A percentile compares a stretch with the other conserved stretches of the same genome.
These are phyloP conservation scores for Zymoseptoria tritici DNA, from an alignment of 2,329 filamentous ascomycete genomes.

Conservation along the genomic window DNA sequence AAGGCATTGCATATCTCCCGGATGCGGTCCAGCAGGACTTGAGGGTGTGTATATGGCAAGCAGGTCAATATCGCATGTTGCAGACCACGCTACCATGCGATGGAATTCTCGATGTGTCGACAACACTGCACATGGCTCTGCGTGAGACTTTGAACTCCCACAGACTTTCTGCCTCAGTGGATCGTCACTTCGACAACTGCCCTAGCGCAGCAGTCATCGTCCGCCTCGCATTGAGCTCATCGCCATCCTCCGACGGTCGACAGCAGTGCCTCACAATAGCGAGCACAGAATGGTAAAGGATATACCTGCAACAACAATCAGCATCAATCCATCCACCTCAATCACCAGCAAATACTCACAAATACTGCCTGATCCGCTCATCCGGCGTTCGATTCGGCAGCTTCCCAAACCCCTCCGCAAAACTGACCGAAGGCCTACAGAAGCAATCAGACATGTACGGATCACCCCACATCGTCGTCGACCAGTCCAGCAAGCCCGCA, in stretches of 20 bases:
- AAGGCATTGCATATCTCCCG: no score
- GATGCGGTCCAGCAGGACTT: no score
- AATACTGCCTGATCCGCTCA: constrained; percentile 32
- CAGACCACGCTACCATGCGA: no score
- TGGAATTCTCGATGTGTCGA: no score
- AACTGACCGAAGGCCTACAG: constrained; percentile 33
- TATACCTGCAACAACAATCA: constrained; percentile 32
- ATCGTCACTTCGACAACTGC: constrained; percentile 6
- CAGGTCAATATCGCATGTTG: no score
- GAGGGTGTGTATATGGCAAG: no score
- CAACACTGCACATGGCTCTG: no score
- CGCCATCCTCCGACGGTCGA: constrained; percentile 33
- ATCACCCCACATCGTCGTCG: constrained; percentile 51
- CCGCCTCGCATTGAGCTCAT: constrained; percentile 39
- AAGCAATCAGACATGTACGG: constrained; percentile 47
- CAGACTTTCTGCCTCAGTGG: not conserved
- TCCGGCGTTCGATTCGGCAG: constrained; percentile 27
- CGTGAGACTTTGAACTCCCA: not conserved
- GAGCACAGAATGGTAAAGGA: constrained; percentile 37
- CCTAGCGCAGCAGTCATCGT: constrained; percentile 25
- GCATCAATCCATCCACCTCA: not conserved
- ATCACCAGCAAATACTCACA: constrained; percentile 30
- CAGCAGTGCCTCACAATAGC: constrained; percentile 40
- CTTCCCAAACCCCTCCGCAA: constrained; percentile 38
- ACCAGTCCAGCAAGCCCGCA: constrained; percentile 46